A percentile compares a stretch with the other conserved stretches of the same genome.
Evolutionary conservation across 129 eudicot genomes (phyloP).

Genomic region (Arctium minus): DNA sequence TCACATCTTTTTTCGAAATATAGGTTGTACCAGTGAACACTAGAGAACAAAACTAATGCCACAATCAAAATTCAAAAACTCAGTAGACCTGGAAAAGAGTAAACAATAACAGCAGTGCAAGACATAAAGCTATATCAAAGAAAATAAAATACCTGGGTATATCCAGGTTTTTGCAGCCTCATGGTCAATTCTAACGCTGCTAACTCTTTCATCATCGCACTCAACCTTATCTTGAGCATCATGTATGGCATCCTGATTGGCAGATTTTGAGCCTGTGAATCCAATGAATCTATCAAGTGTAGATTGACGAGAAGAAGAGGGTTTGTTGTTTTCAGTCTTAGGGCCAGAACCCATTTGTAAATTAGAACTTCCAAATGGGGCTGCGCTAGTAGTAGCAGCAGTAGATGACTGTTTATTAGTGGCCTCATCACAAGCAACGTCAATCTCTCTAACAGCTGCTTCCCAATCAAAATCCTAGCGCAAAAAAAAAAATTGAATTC

Average conservation of each 20-base stretch:
- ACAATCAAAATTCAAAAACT: neutral
- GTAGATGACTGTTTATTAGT: neutral
- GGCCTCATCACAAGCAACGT: slow-evolving; percentile 44
- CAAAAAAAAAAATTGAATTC: neutral
- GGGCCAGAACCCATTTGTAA: slow-evolving; percentile 9
- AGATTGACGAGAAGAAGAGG: slow-evolving; percentile 43
- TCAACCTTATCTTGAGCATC: neutral
- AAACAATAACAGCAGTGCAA: neutral
- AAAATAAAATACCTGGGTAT: slow-evolving; percentile 61
- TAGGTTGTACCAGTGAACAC: neutral
- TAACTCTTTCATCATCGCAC: slow-evolving; percentile 18
- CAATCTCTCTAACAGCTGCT: slow-evolving; percentile 71
- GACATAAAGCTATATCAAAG: neutral
- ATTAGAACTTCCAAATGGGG: neutral
- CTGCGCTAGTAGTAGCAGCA: neutral
- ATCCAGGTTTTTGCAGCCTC: slow-evolving; percentile 88
- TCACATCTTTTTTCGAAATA: neutral
- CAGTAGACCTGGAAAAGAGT: neutral
- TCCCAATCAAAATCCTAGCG: slow-evolving; percentile 82
- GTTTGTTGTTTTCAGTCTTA: slow-evolving; percentile 17
- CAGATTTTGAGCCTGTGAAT: neutral
- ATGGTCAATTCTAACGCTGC: slow-evolving; percentile 50
- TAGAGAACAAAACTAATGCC: neutral
- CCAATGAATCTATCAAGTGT: slow-evolving; percentile 59
- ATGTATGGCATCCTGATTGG: neutral